Base-by-base conservation (phyloP, 2,329 filamentous ascomycete species). In the Acrodontium crateriforme region DNA sequence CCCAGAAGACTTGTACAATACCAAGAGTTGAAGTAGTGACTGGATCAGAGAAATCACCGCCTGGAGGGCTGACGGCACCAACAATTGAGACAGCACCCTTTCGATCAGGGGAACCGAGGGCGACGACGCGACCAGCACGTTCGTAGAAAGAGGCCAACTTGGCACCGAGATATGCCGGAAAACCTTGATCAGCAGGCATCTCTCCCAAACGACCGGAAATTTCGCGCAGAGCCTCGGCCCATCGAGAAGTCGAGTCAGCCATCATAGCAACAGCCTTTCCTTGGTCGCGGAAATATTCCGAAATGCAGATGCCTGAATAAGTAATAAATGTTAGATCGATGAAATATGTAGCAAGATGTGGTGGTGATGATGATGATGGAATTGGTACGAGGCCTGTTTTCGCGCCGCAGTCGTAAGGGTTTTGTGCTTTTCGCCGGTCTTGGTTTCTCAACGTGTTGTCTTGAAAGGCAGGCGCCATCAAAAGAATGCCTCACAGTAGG, bases 1-100 rank as follows among this genome's bases (percentile, higher is more conserved):
- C 89, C 89, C 89, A 98, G 67, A 98, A 98, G 45, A 98, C 89
- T 58, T 98, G 89, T 49, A 98, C 89, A 52, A 98, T 98, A 71
- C 80, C 74, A 25, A 98, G 75, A 12, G 89, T 98, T 41, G 81
- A 79, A 35, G 73, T 82, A 9, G 89, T 98, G 50, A 98, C 89
- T 12, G 89, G 89, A 61, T 98, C 89, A 24, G 89, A 94, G 68
- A 95, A 98, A 66, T 98, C 89, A 72, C 89, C 89, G 65, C 87
- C 89, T 9, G 89, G 89, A 28, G 89, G 89, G 45, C 83, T 93
- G 59, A 98, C 89, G 35, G 89, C 89, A 51, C 85, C 89, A 47
- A 98, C 89, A 47, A 98, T 94, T 55, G 82, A 93, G 62, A 98
- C 83, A 67, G 82, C 92, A 41, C 89, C 89, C 39, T 76, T 66